Evolutionary conservation across 176 grass and related monocot species (phyloP).

Genomic region (Eragrostis nindensis): DNA sequence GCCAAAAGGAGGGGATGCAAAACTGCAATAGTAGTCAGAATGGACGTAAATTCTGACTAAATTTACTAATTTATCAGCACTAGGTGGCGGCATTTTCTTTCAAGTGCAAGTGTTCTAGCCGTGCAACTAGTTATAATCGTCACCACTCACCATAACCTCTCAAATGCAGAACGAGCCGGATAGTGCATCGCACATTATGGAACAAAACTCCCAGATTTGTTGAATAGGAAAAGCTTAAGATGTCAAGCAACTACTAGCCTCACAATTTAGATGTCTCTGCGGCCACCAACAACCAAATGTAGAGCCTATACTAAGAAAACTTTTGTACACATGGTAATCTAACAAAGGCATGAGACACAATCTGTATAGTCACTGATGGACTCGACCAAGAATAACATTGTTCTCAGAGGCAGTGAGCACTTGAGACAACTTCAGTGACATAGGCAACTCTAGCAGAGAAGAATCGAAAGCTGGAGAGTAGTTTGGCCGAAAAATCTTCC

Average conservation of each 20-base stretch:
- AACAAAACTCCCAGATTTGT: not conserved
- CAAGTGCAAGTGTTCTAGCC: not conserved
- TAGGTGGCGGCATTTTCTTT: not conserved
- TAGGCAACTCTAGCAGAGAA: not conserved
- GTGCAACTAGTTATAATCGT: not conserved
- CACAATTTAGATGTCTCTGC: slow-evolving; percentile 24
- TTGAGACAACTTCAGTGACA: not conserved
- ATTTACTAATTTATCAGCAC: not conserved
- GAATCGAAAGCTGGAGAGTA: not conserved
- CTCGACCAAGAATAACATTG: not conserved
- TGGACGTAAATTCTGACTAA: not conserved
- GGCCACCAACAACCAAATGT: slow-evolving; percentile 23
- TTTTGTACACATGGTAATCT: slow-evolving; percentile 40
- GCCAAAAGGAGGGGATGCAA: too few species aligned
- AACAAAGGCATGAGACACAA: slow-evolving; percentile 8
- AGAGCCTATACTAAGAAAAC: slow-evolving; percentile 9
- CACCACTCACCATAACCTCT: too few species aligned
- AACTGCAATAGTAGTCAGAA: not conserved
- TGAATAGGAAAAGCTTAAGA: not conserved
- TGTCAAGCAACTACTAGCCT: not conserved
- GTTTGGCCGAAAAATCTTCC: not conserved
- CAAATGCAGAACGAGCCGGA: not conserved
- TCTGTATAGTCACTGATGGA: not conserved
- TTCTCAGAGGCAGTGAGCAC: not conserved
- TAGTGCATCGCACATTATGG: not conserved